Evolutionary conservation across 2,329 filamentous ascomycete species (phyloP).

Genomic region (Hymenoscyphus scutula): DNA sequence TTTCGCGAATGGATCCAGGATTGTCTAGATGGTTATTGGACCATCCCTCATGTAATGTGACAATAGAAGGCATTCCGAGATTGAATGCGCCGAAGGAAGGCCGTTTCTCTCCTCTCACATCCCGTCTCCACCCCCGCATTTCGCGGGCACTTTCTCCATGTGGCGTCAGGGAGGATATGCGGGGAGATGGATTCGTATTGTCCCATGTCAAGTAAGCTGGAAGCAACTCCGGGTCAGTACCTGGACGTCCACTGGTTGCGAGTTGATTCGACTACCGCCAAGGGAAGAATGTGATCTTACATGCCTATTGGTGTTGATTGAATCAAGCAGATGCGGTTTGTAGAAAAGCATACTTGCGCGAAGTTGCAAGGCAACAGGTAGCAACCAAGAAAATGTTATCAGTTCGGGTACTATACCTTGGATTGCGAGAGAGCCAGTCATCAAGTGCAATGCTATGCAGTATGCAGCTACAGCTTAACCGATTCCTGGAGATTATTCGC

Average conservation of each 20-base stretch:
- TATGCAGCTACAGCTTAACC: background rate
- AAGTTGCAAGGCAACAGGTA: background rate
- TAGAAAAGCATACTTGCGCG: background rate
- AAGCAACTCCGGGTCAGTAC: background rate
- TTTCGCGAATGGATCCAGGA: background rate
- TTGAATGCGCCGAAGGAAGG: slow-evolving; percentile 16
- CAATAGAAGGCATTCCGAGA: background rate
- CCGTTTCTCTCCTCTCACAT: slow-evolving; percentile 7
- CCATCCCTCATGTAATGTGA: background rate
- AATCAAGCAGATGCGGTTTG: background rate
- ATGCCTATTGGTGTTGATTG: background rate
- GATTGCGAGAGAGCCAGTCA: background rate
- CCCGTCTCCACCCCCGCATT: slow-evolving; percentile 7
- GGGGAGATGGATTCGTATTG: background rate
- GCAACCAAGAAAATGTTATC: background rate
- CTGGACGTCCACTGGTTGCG: background rate
- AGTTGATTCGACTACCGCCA: background rate
- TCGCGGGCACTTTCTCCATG: background rate
- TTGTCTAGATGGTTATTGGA: background rate
- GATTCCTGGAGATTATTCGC: background rate
- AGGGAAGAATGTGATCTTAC: background rate
- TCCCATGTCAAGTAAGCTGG: background rate
- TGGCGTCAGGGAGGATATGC: background rate
- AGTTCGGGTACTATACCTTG: background rate
- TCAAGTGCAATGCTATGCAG: background rate